Base-by-base conservation (phyloP, 305 asterid species). In the Fraxinus albicans region DNA sequence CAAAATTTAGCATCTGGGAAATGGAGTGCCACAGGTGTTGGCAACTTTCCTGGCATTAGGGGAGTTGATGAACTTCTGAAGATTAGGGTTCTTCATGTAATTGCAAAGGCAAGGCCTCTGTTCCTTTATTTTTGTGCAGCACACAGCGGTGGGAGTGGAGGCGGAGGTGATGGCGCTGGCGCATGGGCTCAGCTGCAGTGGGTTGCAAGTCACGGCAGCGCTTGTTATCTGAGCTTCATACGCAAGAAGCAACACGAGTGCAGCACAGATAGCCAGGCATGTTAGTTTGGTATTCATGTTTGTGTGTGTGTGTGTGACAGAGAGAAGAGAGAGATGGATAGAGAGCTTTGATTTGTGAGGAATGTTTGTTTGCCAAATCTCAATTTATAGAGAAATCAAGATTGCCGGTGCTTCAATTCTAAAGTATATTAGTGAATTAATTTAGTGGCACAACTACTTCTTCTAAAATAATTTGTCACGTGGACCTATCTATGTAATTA, bases 91-190 rank as follows among this genome's bases (percentile, higher is more conserved):
- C 88, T 79, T 92, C 93, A 92, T 81, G 89, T 94, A 94, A 67
- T 82, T 81, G 86, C 98, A 94, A 9, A 94, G 89, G 78, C 98
- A 94, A 6, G 97, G 95, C 83, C 90, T 90, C 82, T 94, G 98
- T 76, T 94, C 91, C 85, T 86, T 93, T 9, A 94, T 67, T 90
- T 86, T 92, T 1, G 87, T 73, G 84, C 98, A 94, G 75, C 98
- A 94, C n/a, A 73, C 15, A 2, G 84, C 63, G 79, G 88, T 85
- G 2, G 98, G 98, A 44, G 78, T 83, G 42, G 90, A 31, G 6
- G 97, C 79, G 8, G 94, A 83, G 10, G 89, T 85, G 77, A 93
- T 92, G 13, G 97, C 98, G 17, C 84, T n/a, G 6, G 97, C 95
- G 44, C 98, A 94, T 0, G 97, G 90, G 86, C 93, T 90, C 29